Base-by-base conservation (phyloP, 805 yeast genomes). In the Saccharomycopsis sp. region DNA sequence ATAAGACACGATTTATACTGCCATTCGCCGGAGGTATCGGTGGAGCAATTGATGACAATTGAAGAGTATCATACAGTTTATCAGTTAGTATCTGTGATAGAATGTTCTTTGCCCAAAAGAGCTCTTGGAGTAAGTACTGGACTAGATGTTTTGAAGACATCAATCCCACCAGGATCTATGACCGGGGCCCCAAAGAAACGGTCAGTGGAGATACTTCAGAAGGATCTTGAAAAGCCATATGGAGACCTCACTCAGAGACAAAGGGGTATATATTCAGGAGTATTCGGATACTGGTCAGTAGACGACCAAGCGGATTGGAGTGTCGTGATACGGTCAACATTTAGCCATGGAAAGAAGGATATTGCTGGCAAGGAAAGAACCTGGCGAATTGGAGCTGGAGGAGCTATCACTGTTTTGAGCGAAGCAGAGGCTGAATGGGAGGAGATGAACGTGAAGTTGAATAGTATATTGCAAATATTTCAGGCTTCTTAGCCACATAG, bases 101-200 rank as follows among this genome's bases (percentile, higher is more conserved):
- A 78, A 56, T 98, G 97, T 0, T 68, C 74, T 20, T 70, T 85
- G 25, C 63, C 65, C 14, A 64, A 61, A 17, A 5, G 9, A 7
- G 38, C 38, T 29, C 12, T 12, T 29, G 38, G 9, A 9, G 72
- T 66, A 1, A 25, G 22, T 15, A 24, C 20, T 29, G 41, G 34
- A 3, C 8, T 23, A 52, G 54, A 52, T 29, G 54, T 23, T 9
- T 23, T 94, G 12, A 79, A 83, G 20, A 82, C 82, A 60, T 83
- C 97, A 0, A 74, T 96, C 41, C 99, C 99, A 2, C 97, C 99
- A 0, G 99, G 99, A 0, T 93, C 98, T 0, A 94, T 94, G 99
- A 94, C 99, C 0, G 99, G 99, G 2, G 99, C 99, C 0, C 99
- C 99, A 1, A 94, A 94, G 73, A 87, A 86, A 65, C 79, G 97